These are phyloP conservation scores for Holtermanniella nyarrowii DNA, from an alignment of 768 basidiomycete genomes.

Conservation along the genomic window DNA sequence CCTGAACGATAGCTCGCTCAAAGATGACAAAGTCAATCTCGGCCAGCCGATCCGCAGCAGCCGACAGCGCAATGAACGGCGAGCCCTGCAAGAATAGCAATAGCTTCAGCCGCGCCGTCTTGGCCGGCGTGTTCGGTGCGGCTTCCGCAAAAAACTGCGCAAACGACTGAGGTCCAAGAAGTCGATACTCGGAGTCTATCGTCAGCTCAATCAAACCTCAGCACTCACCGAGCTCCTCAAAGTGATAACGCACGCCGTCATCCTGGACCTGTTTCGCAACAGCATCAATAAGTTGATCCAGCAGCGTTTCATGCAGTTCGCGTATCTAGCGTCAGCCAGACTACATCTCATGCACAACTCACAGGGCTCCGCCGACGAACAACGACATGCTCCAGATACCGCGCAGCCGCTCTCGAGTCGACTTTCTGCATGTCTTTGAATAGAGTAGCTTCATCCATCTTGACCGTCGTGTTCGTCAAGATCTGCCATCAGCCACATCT, in stretches of 20 bases:
- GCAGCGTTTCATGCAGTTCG: constrained; percentile 58
- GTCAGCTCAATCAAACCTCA: not conserved
- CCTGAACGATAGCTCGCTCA: constrained; percentile 69
- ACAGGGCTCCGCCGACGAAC: constrained; percentile 58
- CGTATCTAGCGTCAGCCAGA: constrained; percentile 45
- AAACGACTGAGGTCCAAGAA: constrained; percentile 23
- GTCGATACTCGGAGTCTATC: constrained; percentile 30
- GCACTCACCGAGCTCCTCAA: constrained; percentile 35
- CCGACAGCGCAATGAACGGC: constrained; percentile 52
- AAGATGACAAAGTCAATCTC: constrained; percentile 52
- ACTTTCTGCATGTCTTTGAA: constrained; percentile 52
- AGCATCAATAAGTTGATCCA: constrained; percentile 49
- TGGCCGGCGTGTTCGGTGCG: constrained; percentile 66
- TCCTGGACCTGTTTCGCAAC: constrained; percentile 20
- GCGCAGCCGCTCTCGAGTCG: constrained; percentile 53
- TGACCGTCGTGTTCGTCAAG: constrained; percentile 54
- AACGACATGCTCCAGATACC: constrained; percentile 72
- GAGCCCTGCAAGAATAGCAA: constrained; percentile 75
- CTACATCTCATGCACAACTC: constrained; percentile 18
- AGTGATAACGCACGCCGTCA: constrained; percentile 48
- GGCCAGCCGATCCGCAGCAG: constrained; percentile 46
- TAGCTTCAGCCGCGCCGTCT: constrained; percentile 61
- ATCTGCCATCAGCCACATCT: constrained; percentile 45
- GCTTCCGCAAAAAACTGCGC: constrained; percentile 65
- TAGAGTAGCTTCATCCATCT: constrained; percentile 53